Percentiles rank a stretch among this genome's conserved stretches.
Conservation (phyloP, 192 early-diverging fungal genomes). For the Oehlia diaphana region DNA sequence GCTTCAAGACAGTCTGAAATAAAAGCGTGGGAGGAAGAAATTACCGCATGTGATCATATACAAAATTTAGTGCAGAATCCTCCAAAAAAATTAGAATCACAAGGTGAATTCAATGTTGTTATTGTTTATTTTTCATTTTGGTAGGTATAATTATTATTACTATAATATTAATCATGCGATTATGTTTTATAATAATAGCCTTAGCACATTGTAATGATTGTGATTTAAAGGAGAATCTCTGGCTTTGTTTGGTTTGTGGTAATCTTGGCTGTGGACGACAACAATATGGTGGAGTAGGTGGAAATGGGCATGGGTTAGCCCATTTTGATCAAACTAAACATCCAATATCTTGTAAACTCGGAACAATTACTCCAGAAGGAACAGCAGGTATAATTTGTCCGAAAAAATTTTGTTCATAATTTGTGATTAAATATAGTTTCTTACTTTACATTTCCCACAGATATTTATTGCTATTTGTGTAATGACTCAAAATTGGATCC, state of each 20-base stretch:
- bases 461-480: conserved; percentile 84
- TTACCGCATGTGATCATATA: conserved; percentile 78
- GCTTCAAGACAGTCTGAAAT: conserved; percentile 85
- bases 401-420: background rate
- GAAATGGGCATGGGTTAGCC: conserved; percentile 88
- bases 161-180: conserved; percentile 19
- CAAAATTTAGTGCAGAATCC: conserved; percentile 64
- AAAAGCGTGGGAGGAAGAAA: conserved; percentile 93
- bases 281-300: conserved; percentile 90
- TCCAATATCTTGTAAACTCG: conserved; percentile 85
- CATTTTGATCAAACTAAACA: conserved; percentile 86
- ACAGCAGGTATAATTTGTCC: conserved; percentile 65
- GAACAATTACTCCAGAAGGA: conserved; percentile 97
- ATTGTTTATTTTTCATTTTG: background rate
- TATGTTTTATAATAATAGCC: conserved; percentile 25
- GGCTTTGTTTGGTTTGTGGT: conserved; percentile 94
- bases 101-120: conserved; percentile 32
- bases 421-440: background rate
- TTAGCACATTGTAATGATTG: conserved; percentile 79
- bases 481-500: conserved; percentile 82
- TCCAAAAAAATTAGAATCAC: conserved; percentile 46
- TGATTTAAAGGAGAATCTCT: conserved; percentile 89
- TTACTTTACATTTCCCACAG: conserved; percentile 37
- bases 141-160: conserved; percentile 6
- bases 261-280: conserved; percentile 91